A percentile compares a stretch with the other conserved stretches of the same genome.
Conservation (phyloP, 805 yeast species). For the Kuraishia floccosa region DNA sequence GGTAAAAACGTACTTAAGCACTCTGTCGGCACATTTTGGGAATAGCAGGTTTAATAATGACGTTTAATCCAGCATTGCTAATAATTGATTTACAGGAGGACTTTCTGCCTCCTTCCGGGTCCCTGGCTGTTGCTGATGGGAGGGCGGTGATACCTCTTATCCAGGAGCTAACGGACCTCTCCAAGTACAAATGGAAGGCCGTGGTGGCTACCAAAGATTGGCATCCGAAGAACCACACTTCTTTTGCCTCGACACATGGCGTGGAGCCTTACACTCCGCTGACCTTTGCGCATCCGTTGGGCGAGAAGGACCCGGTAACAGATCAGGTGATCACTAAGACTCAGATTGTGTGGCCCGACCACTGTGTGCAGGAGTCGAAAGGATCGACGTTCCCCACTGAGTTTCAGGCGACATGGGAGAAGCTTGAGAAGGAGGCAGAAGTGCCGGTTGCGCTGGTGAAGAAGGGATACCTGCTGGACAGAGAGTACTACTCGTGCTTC, state of each 20-base stretch:
- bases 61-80: conserved; percentile 41
- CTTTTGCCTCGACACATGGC: conserved; percentile 67
- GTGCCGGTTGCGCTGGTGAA: conserved; percentile 33
- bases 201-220: conserved; percentile 76
- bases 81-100: conserved; percentile 82
- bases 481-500: conserved; percentile 87
- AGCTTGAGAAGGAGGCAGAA: conserved; percentile 21
- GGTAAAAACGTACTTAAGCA: too few species aligned
- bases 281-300: conserved; percentile 38
- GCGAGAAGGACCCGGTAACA: conserved; percentile 13
- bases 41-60: not conserved
- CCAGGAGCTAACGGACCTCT: conserved; percentile 27
- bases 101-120: conserved; percentile 69
- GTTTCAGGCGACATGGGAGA: conserved; percentile 23
- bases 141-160: conserved; percentile 43
- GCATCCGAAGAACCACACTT: conserved; percentile 74
- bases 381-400: conserved; percentile 57
- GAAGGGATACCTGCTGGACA: conserved; percentile 61
- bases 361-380: conserved; percentile 61
- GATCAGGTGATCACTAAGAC: conserved; percentile 10
- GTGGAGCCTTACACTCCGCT: conserved; percentile 37
- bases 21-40: not conserved
- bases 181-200: conserved; percentile 41
- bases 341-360: conserved; percentile 80
- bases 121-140: conserved; percentile 65